These are phyloP conservation scores for Phytophthora agathidicida DNA, from an alignment of 352 stramenopile species.

Conservation along the genomic window DNA sequence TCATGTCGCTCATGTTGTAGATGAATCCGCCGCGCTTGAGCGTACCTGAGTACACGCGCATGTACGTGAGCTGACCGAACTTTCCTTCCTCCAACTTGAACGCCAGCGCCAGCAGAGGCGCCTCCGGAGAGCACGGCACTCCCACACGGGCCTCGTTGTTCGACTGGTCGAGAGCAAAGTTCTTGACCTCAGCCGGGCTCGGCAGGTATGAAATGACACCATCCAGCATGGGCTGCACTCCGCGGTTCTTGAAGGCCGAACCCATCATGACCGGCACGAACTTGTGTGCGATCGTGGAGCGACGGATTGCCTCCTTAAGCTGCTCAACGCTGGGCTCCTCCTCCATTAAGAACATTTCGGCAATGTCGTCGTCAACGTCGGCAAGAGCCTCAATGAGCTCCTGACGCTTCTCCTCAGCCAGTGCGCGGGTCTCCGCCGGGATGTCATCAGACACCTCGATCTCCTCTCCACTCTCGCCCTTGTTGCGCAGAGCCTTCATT, in stretches of 20 bases:
- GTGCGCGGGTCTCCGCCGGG: conserved; percentile 80
- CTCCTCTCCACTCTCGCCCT: conserved; percentile 90
- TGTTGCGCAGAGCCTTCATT: conserved; percentile 90
- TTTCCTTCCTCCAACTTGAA: conserved; percentile 99
- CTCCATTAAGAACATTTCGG: conserved; percentile 99
- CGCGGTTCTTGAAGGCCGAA: conserved; percentile 97
- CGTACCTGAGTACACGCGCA: conserved; percentile 92
- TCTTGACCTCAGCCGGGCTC: conserved; percentile 93
- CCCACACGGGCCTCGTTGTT: conserved; percentile 92
- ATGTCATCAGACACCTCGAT: conserved; percentile 92
- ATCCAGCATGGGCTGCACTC: conserved; percentile 98
- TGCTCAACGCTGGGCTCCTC: conserved; percentile 93
- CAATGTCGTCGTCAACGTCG: conserved; percentile 99
- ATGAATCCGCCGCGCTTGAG: conserved; percentile 89
- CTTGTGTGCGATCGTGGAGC: conserved; percentile 95
- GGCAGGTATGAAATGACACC: conserved; percentile 98
- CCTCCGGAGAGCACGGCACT: conserved; percentile 87
- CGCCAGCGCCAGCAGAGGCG: conserved; percentile 96
- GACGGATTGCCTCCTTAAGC: conserved; percentile 94
- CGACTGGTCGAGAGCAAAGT: conserved; percentile 95
- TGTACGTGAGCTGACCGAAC: conserved; percentile 99
- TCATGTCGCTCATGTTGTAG: conserved; percentile 91
- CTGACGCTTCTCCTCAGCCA: conserved; percentile 90
- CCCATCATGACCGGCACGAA: conserved; percentile 99
- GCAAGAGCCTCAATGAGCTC: conserved; percentile 96